Conservation (phyloP, 2,329 filamentous ascomycete species). For the Trichoderma brevicompactum region DNA sequence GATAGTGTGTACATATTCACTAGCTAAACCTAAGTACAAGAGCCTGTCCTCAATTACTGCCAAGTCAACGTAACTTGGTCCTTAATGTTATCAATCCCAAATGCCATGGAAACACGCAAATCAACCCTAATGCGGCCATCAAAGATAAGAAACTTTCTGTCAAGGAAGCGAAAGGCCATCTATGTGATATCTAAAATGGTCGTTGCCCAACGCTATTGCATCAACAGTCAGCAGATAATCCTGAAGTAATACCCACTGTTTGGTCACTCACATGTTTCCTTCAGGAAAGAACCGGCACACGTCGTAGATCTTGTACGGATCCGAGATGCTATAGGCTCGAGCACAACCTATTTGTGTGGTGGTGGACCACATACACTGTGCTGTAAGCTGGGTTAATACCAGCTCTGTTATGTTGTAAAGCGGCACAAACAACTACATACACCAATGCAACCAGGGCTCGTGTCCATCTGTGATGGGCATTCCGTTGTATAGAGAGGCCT, state of each 20-base stretch:
- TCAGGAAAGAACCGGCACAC: slow-evolving; percentile 44
- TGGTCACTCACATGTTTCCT: slow-evolving; percentile 43
- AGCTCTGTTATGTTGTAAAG: background rate
- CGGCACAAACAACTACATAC: slow-evolving; percentile 34
- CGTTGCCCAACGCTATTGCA: slow-evolving; percentile 38
- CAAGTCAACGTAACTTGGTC: no score
- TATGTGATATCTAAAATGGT: slow-evolving; percentile 31
- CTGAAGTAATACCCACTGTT: background rate
- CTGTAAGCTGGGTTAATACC: slow-evolving; percentile 31
- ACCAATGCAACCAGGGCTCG: slow-evolving; percentile 46
- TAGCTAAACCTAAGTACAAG: no score
- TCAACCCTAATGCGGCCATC: no score
- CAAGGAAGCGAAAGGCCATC: no score
- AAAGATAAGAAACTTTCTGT: no score
- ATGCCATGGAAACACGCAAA: no score
- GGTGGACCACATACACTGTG: slow-evolving; percentile 45
- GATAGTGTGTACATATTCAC: no score
- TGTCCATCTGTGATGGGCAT: slow-evolving; percentile 41
- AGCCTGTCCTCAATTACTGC: no score
- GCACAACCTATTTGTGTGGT: slow-evolving; percentile 43
- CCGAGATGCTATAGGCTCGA: slow-evolving; percentile 39
- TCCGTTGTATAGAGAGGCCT: slow-evolving; percentile 39
- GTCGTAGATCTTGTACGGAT: slow-evolving; percentile 41
- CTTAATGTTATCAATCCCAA: no score
- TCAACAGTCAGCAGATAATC: background rate